Base-by-base conservation (phyloP, 2,329 filamentous ascomycete species). In the Penicillium sp. region DNA sequence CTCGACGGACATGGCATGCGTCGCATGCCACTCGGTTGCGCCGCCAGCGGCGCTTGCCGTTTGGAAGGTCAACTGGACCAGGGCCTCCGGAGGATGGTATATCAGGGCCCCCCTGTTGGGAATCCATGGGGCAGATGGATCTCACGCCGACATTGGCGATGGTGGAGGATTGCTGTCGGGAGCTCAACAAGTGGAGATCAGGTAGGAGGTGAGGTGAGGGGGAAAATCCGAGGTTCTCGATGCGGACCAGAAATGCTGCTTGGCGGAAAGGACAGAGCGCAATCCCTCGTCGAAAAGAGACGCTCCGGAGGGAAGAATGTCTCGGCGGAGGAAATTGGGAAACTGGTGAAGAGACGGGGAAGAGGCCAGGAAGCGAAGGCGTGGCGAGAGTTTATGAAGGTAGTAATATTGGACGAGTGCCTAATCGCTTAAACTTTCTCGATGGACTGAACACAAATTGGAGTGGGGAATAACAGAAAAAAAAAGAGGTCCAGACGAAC, bases 1-100 rank as follows among this genome's bases (percentile, higher is more conserved):
- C 95, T 55, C 90, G 80, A 50, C 95, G 77, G 66, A 95, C 88
- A 68, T 96, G 95, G 71, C 90, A 96, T 67, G 95, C 90, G 70
- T 96, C 90, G 72, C 90, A 96, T 18, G 90, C 90, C 62, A 68
- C 65, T 38, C 62, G 62, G 47, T 68, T 69, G 18, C 66, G 62
- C 33, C 64, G 61, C 66, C 66, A 67, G 44, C 66, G 64, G 47
- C 64, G 64, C 43, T 68, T 69, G 29, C 57, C 55, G 43, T 58
- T 54, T 33, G 52, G 42, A 18, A 59, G 50, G n/a, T 60, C 57
- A 24, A 56, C 47, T 6, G 54, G 49, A 42, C 52, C 56, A 37
- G 52, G 49, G 25, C 29, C 29, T 7, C 29, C 29, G 8, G 29
- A 32, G 1, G 29, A 4, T 8, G 52, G 51, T 27, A 38, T 52